phyloP scores from a whole-genome alignment of 2,329 filamentous ascomycete species.

The Epichloe amarillans region DNA sequence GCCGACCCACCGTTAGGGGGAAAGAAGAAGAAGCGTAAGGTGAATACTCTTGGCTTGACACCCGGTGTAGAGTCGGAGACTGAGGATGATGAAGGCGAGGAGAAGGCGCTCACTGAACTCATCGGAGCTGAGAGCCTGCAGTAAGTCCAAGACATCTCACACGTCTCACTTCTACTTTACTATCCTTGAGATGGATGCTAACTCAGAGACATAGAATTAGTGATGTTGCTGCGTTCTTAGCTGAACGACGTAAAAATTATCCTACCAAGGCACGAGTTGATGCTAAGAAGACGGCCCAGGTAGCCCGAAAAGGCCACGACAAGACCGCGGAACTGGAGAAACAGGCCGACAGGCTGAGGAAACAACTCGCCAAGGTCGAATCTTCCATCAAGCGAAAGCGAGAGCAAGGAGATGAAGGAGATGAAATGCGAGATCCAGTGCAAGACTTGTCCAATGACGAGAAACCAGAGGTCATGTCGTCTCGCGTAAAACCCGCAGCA shows the following conservation, averaged over 20 bases:
- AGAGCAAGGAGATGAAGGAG: slow-evolving; percentile 52
- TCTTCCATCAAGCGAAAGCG: slow-evolving; percentile 56
- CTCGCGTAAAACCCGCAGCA: slow-evolving; percentile 23
- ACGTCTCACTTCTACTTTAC: not conserved
- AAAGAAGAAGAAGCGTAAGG: slow-evolving; percentile 60
- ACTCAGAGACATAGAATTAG: slow-evolving; percentile 31
- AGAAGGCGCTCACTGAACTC: slow-evolving; percentile 48
- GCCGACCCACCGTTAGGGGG: slow-evolving; percentile 32
- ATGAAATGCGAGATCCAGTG: slow-evolving; percentile 46
- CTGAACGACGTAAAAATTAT: slow-evolving; percentile 65
- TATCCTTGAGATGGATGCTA: not conserved
- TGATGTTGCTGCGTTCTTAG: slow-evolving; percentile 69
- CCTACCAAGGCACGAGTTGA: slow-evolving; percentile 62
- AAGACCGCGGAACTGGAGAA: slow-evolving; percentile 48
- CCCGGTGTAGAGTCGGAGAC: slow-evolving; percentile 50
- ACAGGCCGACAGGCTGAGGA: slow-evolving; percentile 48
- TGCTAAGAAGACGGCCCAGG: slow-evolving; percentile 42
- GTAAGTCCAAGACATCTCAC: slow-evolving; percentile 24
- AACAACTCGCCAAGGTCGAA: slow-evolving; percentile 57
- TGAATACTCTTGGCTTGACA: slow-evolving; percentile 58
- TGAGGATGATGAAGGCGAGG: slow-evolving; percentile 57
- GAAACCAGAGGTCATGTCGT: slow-evolving; percentile 44
- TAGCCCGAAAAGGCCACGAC: slow-evolving; percentile 36
- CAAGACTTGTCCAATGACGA: slow-evolving; percentile 43
- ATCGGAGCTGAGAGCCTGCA: slow-evolving; percentile 42